phyloP scores from a whole-genome alignment of 495 filamentous ascomycete genomes.

The Letharia columbiana region DNA sequence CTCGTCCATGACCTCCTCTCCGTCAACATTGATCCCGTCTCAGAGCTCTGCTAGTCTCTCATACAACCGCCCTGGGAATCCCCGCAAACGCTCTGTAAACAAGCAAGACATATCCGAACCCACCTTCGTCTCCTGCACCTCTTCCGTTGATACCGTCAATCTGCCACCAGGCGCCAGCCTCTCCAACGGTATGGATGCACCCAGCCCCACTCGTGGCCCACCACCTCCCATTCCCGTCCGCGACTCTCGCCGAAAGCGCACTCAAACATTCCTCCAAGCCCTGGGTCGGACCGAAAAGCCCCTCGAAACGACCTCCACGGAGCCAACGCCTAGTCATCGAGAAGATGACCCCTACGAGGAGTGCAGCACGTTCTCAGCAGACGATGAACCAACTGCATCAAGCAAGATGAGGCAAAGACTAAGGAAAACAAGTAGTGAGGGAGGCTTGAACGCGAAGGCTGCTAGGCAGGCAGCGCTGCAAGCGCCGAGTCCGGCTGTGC shows the following conservation, averaged over 20 bases:
- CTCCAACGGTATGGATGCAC: conserved; percentile 32
- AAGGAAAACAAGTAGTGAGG: conserved; percentile 46
- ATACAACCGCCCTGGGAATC: conserved; percentile 29
- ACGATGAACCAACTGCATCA: conserved; percentile 39
- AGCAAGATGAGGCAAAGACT: conserved; percentile 36
- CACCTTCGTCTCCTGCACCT: conserved; percentile 68
- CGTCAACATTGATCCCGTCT: conserved; percentile 24
- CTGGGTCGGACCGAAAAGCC: conserved; percentile 15
- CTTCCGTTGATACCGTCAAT: conserved; percentile 57
- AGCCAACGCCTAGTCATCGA: conserved; percentile 3
- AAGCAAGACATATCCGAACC: conserved; percentile 80
- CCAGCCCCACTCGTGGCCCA: conserved; percentile 5
- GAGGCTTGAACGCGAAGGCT: conserved; percentile 34
- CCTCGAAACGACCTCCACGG: background rate
- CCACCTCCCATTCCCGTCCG: conserved; percentile 28
- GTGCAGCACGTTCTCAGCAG: conserved; percentile 41
- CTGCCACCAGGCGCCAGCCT: conserved; percentile 46
- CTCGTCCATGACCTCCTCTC: conserved; percentile 23
- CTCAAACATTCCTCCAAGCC: conserved; percentile 26
- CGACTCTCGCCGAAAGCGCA: conserved; percentile 27
- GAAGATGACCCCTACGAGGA: conserved; percentile 31
- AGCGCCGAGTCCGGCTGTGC: conserved; percentile 31
- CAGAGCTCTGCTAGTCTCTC: conserved; percentile 21
- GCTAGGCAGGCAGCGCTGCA: conserved; percentile 35
- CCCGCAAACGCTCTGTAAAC: conserved; percentile 56